Conservation (phyloP, 768 basidiomycete genomes). For the Termitomyces sp. region DNA sequence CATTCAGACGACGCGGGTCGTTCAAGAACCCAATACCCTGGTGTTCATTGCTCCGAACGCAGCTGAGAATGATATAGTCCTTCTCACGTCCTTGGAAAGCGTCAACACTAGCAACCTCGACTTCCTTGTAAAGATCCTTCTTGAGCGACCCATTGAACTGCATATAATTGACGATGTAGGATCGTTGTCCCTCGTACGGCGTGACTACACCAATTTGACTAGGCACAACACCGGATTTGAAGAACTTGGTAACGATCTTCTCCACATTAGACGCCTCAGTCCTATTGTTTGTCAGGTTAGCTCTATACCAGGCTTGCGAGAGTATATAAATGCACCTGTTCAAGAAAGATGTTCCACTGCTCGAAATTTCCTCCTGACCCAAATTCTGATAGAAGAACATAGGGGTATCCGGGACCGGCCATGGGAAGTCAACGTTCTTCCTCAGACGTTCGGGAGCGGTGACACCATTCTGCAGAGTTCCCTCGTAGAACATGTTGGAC, state of each 20-base stretch:
- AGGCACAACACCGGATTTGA: slow-evolving; percentile 97
- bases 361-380: slow-evolving; percentile 98
- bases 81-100: slow-evolving; percentile 99
- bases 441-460: slow-evolving; percentile 95
- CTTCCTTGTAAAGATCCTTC: slow-evolving; percentile 99
- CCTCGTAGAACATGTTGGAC: slow-evolving; percentile 99
- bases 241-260: slow-evolving; percentile 99
- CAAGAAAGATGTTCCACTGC: slow-evolving; percentile 96
- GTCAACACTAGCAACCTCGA: slow-evolving; percentile 98
- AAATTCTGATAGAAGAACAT: slow-evolving; percentile 99
- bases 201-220: slow-evolving; percentile 97
- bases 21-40: slow-evolving; percentile 99
- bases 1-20: slow-evolving; percentile 93
- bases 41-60: slow-evolving; percentile 98
- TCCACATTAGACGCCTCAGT: slow-evolving; percentile 99
- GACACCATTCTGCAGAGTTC: slow-evolving; percentile 97
- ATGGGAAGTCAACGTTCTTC: slow-evolving; percentile 99
- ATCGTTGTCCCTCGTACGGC: slow-evolving; percentile 97
- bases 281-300: slow-evolving; percentile 32
- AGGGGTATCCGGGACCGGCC: slow-evolving; percentile 95
- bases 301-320: neutral
- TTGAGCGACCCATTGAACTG: slow-evolving; percentile 99
- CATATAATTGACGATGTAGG: slow-evolving; percentile 99
- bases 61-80: slow-evolving; percentile 98
- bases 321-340: slow-evolving; percentile 61